Percentiles rank a stretch among this genome's conserved stretches.
Evolutionary conservation across 1,284 basidiomycete species (phyloP).

Genomic region (Cryptococcus sp.): DNA sequence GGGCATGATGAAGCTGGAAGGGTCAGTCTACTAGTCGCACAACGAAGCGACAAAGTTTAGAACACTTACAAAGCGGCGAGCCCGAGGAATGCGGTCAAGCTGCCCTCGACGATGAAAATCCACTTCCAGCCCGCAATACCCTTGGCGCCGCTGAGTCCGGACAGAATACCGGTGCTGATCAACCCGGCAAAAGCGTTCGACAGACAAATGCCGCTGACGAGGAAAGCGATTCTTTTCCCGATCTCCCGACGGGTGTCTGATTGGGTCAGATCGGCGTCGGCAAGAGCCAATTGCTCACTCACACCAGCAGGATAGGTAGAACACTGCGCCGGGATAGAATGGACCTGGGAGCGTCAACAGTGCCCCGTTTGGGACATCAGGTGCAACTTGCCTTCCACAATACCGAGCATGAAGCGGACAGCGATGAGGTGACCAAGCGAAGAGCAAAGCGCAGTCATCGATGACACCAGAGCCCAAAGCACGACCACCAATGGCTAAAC

Average conservation of each 20-base stretch:
- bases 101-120: constrained; percentile 2
- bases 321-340: not conserved
- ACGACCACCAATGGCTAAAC: not conserved
- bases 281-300: not conserved
- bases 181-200: not conserved
- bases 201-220: constrained; percentile 3
- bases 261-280: not conserved
- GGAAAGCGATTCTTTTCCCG: constrained; percentile 1
- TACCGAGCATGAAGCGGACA: not conserved
- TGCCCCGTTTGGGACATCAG: not conserved
- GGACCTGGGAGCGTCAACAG: not conserved
- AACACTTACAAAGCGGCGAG: not conserved
- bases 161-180: not conserved
- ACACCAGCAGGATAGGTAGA: constrained; percentile 1
- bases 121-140: not conserved
- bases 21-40: not conserved
- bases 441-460: not conserved
- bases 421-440: not conserved
- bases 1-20: not conserved
- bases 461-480: constrained; percentile 2
- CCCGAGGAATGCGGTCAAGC: not conserved
- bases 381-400: not conserved
- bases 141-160: not conserved
- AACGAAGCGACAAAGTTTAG: not conserved
- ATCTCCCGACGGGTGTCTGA: constrained; percentile 4